These are phyloP conservation scores for Candida hungchunana DNA, from an alignment of 805 yeast genomes.

Conservation along the genomic window DNA sequence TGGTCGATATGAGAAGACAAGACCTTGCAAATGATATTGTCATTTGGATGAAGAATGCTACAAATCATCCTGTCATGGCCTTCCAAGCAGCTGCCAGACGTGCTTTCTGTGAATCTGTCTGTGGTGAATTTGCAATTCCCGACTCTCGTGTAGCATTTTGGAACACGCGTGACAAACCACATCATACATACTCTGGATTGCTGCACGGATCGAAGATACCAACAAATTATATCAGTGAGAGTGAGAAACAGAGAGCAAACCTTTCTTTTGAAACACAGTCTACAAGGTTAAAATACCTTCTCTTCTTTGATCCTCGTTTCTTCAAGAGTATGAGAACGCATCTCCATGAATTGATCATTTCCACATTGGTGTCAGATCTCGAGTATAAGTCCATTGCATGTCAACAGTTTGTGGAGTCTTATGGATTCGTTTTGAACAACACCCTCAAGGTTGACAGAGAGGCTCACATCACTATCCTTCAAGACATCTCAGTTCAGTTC, in stretches of 20 bases:
- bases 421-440: conserved; percentile 44
- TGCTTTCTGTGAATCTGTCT: conserved; percentile 42
- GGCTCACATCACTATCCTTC: conserved; percentile 75
- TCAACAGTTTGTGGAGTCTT: conserved; percentile 49
- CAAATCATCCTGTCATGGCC: conserved; percentile 32
- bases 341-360: conserved; percentile 46
- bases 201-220: conserved; percentile 17
- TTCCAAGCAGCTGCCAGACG: conserved; percentile 38
- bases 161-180: conserved; percentile 11
- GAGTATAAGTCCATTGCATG: conserved; percentile 45
- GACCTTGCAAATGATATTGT: conserved; percentile 41
- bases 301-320: conserved; percentile 56
- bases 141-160: conserved; percentile 21
- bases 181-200: conserved; percentile 16
- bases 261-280: conserved; percentile 28
- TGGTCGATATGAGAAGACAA: conserved; percentile 48
- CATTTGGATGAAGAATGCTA: conserved; percentile 46
- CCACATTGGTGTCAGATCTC: conserved; percentile 50
- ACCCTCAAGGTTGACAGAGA: conserved; percentile 73
- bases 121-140: conserved; percentile 23
- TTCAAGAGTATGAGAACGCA: conserved; percentile 47
- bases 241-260: neutral
- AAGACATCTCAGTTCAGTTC: conserved; percentile 74
- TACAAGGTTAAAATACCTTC: conserved; percentile 54
- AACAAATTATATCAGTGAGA: conserved; percentile 1